Conservation (phyloP, 2,329 filamentous ascomycete genomes). For the Xylariaceae sp. region DNA sequence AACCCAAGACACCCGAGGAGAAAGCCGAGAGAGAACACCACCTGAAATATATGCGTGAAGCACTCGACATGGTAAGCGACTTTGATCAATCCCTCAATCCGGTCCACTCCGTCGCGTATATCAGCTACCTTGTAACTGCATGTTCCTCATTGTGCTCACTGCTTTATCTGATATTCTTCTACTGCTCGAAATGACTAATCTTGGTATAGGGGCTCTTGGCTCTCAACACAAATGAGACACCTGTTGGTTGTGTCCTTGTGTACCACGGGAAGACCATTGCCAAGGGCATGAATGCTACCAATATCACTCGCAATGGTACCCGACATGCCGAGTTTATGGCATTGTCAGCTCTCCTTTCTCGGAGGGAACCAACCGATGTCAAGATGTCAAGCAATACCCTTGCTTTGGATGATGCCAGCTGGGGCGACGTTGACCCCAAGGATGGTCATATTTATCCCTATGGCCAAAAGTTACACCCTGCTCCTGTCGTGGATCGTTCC, state of each 20-base stretch:
- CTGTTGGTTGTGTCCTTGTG: slow-evolving; percentile 93
- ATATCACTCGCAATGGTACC: slow-evolving; percentile 84
- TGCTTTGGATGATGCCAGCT: slow-evolving; percentile 37
- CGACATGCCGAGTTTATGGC: slow-evolving; percentile 95
- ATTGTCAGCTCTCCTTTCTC: slow-evolving; percentile 55
- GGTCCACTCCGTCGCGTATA: background rate
- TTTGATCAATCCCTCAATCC: background rate
- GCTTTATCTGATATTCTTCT: background rate
- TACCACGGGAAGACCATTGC: slow-evolving; percentile 75
- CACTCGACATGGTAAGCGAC: slow-evolving; percentile 70
- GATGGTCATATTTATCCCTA: slow-evolving; percentile 59
- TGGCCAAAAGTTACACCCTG: slow-evolving; percentile 54
- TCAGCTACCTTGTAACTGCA: background rate
- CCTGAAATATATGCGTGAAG: slow-evolving; percentile 73
- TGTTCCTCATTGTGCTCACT: background rate
- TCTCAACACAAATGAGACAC: slow-evolving; percentile 82
- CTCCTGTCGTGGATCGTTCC: slow-evolving; percentile 57
- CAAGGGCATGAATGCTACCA: slow-evolving; percentile 94
- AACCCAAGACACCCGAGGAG: slow-evolving; percentile 32
- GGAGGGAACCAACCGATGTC: slow-evolving; percentile 30
- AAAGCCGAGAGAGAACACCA: slow-evolving; percentile 42
- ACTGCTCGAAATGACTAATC: slow-evolving; percentile 2
- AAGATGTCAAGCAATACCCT: slow-evolving; percentile 21
- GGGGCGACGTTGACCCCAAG: slow-evolving; percentile 50
- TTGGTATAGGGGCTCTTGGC: slow-evolving; percentile 72